A percentile compares a stretch with the other conserved stretches of the same genome.
phyloP scores from a whole-genome alignment of 2,329 filamentous ascomycete genomes.

The Fusarium humuli region DNA sequence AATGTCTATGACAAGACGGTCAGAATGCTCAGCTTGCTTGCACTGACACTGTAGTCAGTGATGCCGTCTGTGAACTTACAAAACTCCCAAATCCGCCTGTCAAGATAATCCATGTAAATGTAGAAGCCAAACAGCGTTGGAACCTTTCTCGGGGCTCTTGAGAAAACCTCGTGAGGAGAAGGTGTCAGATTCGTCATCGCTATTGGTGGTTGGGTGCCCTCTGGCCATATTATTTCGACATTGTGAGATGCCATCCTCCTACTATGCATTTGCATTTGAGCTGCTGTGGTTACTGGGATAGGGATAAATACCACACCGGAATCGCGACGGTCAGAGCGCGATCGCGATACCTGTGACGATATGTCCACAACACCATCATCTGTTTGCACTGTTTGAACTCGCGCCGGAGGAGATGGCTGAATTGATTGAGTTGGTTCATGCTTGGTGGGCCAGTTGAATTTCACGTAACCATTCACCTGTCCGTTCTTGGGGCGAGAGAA shows the following conservation, averaged over 20 bases:
- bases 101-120: slow-evolving; percentile 50
- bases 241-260: slow-evolving; percentile 17
- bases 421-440: slow-evolving; percentile 27
- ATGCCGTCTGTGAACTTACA: slow-evolving; percentile 46
- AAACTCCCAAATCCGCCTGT: slow-evolving; percentile 51
- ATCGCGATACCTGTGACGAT: slow-evolving; percentile 17
- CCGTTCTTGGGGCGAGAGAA: slow-evolving; percentile 51
- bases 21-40: not conserved
- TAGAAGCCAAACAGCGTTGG: slow-evolving; percentile 50
- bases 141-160: slow-evolving; percentile 36
- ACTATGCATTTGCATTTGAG: not conserved
- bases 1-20: slow-evolving; percentile 47
- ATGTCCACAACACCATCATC: slow-evolving; percentile 35
- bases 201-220: slow-evolving; percentile 15
- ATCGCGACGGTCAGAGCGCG: slow-evolving; percentile 9
- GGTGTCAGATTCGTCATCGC: slow-evolving; percentile 13
- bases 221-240: slow-evolving; percentile 18
- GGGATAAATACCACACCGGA: slow-evolving; percentile 18
- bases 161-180: slow-evolving; percentile 15
- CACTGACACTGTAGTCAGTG: not conserved
- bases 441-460: slow-evolving; percentile 52
- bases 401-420: slow-evolving; percentile 23
- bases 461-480: slow-evolving; percentile 54
- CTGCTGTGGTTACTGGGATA: slow-evolving; percentile 12
- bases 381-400: slow-evolving; percentile 10